A percentile compares a stretch with the other conserved stretches of the same genome.
phyloP scores from a whole-genome alignment of 306 rosid genomes.

The Rosa chinensis region DNA sequence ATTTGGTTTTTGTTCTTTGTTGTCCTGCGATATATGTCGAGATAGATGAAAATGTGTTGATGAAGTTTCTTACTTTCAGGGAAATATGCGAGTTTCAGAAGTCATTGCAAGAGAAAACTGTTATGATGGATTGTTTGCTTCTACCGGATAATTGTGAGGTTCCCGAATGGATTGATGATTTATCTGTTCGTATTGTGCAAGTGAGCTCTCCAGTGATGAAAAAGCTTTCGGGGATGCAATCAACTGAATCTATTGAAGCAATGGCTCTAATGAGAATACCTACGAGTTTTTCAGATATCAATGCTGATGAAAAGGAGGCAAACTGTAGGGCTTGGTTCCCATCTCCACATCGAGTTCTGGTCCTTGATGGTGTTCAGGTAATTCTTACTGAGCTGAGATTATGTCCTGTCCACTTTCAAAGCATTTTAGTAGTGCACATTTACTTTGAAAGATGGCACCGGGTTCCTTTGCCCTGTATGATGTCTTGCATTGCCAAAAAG shows the following conservation, averaged over 20 bases:
- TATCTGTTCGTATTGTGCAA: constrained; percentile 47
- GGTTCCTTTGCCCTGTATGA: not conserved
- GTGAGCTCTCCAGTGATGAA: constrained; percentile 72
- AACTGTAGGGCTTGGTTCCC: constrained; percentile 56
- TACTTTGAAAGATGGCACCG: not conserved
- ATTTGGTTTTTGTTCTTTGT: not conserved
- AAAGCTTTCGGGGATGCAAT: constrained; percentile 75
- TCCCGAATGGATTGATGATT: constrained; percentile 54
- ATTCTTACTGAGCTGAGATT: constrained; percentile 18
- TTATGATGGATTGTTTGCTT: constrained; percentile 64
- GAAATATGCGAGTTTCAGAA: constrained; percentile 74
- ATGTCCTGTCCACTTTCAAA: constrained; percentile 9
- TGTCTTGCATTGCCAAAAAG: not conserved
- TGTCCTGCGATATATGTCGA: not conserved
- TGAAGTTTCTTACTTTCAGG: constrained; percentile 42
- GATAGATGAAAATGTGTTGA: constrained; percentile 10
- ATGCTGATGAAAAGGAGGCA: constrained; percentile 28
- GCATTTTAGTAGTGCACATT: constrained; percentile 3
- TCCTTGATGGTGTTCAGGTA: constrained; percentile 92
- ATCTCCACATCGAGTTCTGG: constrained; percentile 65
- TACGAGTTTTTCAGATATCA: constrained; percentile 47
- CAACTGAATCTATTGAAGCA: constrained; percentile 74
- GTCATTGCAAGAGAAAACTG: constrained; percentile 45
- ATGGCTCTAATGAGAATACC: constrained; percentile 79
- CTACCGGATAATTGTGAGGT: constrained; percentile 62